Base-by-base conservation (phyloP, 2,329 filamentous ascomycete genomes). In the Penicillium brasilianum region DNA sequence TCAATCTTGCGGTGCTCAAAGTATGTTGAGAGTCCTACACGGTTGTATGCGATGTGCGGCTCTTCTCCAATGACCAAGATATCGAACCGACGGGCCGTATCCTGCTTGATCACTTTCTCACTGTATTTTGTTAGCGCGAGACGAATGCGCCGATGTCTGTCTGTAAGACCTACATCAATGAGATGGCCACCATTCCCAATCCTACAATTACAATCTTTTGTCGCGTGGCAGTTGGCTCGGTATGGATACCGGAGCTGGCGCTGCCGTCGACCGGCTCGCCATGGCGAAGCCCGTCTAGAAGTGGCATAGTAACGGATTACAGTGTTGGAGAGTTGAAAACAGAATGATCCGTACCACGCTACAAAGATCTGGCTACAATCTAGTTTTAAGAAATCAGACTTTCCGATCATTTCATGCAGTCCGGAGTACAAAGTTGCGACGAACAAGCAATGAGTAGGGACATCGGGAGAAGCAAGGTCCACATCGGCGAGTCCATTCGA, bases 61-160 rank as follows among this genome's bases (percentile, higher is more conserved):
- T 97, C 93, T 71, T 97, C 93, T 63, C 93, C 93, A 63, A 97
- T 90, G 11, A 97, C 92, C 1, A 92, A 84, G 55, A 97, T 85
- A 65, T 92, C 87, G 74, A 93, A 96, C 74, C 93, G 88, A 69
- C 88, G 83, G 70, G 90, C 88, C 1, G 88, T 86, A 74, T 96
- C 93, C 55, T 93, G 86, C 70, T 96, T 96, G 71, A 96, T 83
- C 10, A 97, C 78, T 77, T 97, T 97, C 77, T 97, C 93, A 70
- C 92, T 96, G 49, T 34, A 1, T 41, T 2, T 18, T 51, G 49
- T 65, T 58, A 66, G 59, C 22, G 55, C 55, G n/a, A 34, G n/a
- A 13, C 37, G n/a, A 50, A 41, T 41, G 32, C 34, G n/a, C 11
- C 82, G n/a, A 16, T 30, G 14, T n/a, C 20, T 20, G n/a, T 25